These are phyloP conservation scores for Meyerozyma smithsonii DNA, from an alignment of 1,139 yeast species.

Conservation along the genomic window DNA sequence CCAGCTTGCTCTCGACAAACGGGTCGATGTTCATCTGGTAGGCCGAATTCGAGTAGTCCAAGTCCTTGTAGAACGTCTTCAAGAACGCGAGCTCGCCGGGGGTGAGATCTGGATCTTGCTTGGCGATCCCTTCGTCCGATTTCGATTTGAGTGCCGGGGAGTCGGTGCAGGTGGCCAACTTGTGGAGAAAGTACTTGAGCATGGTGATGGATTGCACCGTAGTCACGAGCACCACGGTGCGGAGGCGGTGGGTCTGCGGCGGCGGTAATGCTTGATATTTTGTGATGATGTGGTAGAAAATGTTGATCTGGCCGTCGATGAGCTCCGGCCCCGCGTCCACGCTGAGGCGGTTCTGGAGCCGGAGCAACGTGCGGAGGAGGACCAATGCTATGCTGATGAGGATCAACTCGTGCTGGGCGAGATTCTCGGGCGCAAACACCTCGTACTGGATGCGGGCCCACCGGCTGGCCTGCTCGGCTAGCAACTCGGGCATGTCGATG, in stretches of 20 bases:
- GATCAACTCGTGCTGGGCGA: constrained; percentile 19
- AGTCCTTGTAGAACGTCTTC: background rate
- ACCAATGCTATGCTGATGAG: constrained; percentile 29
- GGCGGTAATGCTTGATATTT: constrained; percentile 15
- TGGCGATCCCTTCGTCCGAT: background rate
- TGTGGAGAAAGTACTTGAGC: constrained; percentile 26
- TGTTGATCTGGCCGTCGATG: constrained; percentile 29
- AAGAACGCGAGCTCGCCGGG: background rate
- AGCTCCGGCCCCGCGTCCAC: constrained; percentile 11
- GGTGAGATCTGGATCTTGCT: background rate
- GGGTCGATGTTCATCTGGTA: background rate
- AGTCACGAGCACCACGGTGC: constrained; percentile 20
- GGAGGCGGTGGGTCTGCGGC: constrained; percentile 10
- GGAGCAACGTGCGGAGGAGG: constrained; percentile 19
- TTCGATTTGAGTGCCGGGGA: background rate
- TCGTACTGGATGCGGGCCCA: constrained; percentile 19
- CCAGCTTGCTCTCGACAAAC: constrained; percentile 10
- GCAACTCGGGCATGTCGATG: constrained; percentile 14
- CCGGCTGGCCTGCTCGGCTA: constrained; percentile 21
- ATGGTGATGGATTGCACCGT: constrained; percentile 29
- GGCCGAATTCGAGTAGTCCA: background rate
- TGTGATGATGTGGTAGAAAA: constrained; percentile 24
- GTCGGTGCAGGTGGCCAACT: constrained; percentile 5
- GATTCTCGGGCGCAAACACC: constrained; percentile 14
- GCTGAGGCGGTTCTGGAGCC: constrained; percentile 11